Evolutionary conservation across 75 land plant genomes (phyloP), one percentile per base, ranked within the genome.

Genomic region (Picea glauca): DNA sequence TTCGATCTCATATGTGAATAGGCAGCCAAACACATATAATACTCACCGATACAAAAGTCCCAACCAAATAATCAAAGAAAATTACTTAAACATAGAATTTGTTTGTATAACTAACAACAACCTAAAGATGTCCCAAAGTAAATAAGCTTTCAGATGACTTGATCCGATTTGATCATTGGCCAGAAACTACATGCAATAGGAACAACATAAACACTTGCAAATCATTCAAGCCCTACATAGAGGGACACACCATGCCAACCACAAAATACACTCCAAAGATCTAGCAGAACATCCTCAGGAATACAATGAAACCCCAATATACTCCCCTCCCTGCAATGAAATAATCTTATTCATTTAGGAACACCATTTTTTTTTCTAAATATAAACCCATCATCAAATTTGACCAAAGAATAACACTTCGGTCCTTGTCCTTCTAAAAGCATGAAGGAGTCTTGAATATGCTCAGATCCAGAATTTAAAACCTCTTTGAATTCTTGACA

Each of bases 401-500:
- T 4, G 43, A 40, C 43, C 43, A 40, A 4, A 40, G 43, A 40
- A 40, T 40, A 40, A 40, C 43, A 40, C 4, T 40, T 40, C 3
- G 43, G 43, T 40, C 43, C 43, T 40, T 40, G 1, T 40, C 43
- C 43, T 40, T 40, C 43, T 4, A 40, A 40, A 40, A 40, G 43
- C 43, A 40, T 40, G 43, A 40, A 40, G 3, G 43, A 40, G 43
- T 40, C 43, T 40, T 4, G 43, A 40, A 40, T 40, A 40, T 40
- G 43, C 3, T 40, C 43, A 40, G 43, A 40, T 40, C 43, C 43
- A 40, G 43, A 40, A 40, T 56, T 84, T 74, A 85, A 38, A 79
- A 66, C 67, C 85, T 87, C 75, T 26, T 26, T 26, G 26, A 26
- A 26, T 26, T 26, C 26, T 26, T 26, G 26, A 26, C 26, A 26